phyloP scores from a whole-genome alignment of 768 basidiomycete genomes.

The Mycena albidolilacea region DNA sequence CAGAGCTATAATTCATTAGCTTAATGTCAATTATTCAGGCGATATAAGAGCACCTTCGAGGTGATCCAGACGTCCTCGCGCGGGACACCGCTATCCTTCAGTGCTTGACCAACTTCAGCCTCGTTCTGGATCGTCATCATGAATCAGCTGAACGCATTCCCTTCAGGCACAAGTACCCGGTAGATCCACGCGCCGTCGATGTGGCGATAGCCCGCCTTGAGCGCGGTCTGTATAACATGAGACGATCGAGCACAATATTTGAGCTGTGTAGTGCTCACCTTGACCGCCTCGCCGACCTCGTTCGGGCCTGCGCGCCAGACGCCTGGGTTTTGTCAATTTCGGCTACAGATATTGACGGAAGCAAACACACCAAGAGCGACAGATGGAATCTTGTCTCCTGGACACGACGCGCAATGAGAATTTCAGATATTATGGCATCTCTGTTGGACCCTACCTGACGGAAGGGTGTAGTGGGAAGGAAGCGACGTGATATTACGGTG shows the following conservation, averaged over 20 bases:
- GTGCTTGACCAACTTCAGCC: constrained; percentile 75
- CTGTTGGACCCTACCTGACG: constrained; percentile 52
- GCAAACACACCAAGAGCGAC: constrained; percentile 70
- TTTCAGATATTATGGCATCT: not conserved
- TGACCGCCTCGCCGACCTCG: constrained; percentile 79
- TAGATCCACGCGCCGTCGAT: constrained; percentile 85
- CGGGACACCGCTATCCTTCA: constrained; percentile 71
- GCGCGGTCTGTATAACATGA: constrained; percentile 59
- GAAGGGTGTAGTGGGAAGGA: constrained; percentile 69
- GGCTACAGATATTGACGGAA: not conserved
- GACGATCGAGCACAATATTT: not conserved
- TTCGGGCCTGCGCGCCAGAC: constrained; percentile 72
- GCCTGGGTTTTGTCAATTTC: constrained; percentile 54
- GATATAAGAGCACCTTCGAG: constrained; percentile 58
- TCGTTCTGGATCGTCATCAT: constrained; percentile 65
- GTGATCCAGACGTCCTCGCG: constrained; percentile 80
- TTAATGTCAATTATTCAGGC: not conserved
- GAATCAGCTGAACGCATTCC: not conserved
- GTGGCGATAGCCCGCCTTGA: constrained; percentile 76
- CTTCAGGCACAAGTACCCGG: constrained; percentile 51
- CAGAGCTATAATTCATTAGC: constrained; percentile 64
- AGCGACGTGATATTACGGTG: constrained; percentile 42
- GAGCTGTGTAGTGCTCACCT: constrained; percentile 50
- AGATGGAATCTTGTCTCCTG: constrained; percentile 75
- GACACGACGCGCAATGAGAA: not conserved